Base-by-base conservation (phyloP, 768 basidiomycete species). In the Amanita brunnescens region DNA sequence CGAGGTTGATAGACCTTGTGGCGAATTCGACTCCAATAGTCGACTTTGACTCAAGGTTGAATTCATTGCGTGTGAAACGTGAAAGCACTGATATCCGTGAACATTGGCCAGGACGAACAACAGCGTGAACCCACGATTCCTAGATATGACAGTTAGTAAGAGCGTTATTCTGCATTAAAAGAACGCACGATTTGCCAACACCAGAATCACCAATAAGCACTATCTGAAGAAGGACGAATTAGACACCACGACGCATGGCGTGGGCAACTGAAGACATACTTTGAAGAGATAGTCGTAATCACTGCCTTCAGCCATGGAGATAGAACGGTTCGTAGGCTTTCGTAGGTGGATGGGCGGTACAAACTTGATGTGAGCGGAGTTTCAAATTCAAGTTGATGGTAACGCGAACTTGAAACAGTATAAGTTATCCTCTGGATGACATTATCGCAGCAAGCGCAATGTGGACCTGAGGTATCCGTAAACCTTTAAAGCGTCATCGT, bases 201-300 rank as follows among this genome's bases (percentile, higher is more conserved):
- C 95, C 95, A 56, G 93, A 96, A 71, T 99, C 95, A 65, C 95
- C 95, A 74, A 98, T 97, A 58, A 99, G 81, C 61, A 99, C 95
- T 61, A 97, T 91, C 95, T 98, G 55, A 35, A 47, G 33, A 52
- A 49, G 47, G 30, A 51, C 30, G 50, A 23, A 20, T 55, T 38
- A 38, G 38, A 49, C n/a, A 44, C 44, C 33, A 29, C 26, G 12
- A 44, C 13, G 35, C 8, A n/a, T n/a, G n/a, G n/a, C 16, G 23
- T 13, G 34, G 14, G 42, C 14, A 29, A 32, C 40, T 32, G 13
- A 20, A 14, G 18, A 41, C 72, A 29, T 47, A 94, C 95, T 81
- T 99, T 97, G 85, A 98, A 97, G 59, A 99, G 85, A 76, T 87
- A 98, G 68, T 97, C 95, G 73, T 96, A 98, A 79, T 92, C 93